Conservation (phyloP, 2,329 filamentous ascomycete species). For the Apiospora pterosperma region DNA sequence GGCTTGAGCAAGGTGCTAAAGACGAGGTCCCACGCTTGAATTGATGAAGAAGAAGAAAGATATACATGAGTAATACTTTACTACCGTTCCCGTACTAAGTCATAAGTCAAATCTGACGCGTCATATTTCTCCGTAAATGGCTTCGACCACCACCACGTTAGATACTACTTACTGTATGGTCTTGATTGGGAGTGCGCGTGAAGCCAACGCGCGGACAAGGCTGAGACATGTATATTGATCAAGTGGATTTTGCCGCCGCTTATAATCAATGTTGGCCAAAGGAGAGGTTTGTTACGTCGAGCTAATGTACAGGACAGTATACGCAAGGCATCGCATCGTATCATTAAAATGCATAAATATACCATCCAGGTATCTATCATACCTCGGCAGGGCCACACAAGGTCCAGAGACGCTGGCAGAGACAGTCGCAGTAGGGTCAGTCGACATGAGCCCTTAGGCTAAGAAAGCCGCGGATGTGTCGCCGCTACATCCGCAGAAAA, state of each 20-base stretch:
- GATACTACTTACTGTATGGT: too few species aligned
- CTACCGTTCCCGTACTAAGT: neutral
- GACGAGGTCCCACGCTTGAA: too few species aligned
- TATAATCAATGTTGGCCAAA: neutral
- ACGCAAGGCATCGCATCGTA: neutral
- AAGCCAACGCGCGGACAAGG: too few species aligned
- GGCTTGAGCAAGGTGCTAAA: neutral
- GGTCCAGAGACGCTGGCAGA: neutral
- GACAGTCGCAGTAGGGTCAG: too few species aligned
- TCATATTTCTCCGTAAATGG: too few species aligned
- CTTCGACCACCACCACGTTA: too few species aligned
- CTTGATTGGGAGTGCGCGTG: too few species aligned
- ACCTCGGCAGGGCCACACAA: neutral
- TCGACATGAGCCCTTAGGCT: neutral
- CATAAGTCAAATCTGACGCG: too few species aligned
- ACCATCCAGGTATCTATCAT: neutral
- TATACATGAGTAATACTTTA: neutral
- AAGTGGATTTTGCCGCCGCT: too few species aligned
- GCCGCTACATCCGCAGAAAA: neutral
- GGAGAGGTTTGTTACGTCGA: neutral
- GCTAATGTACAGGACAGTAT: neutral
- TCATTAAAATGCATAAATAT: neutral
- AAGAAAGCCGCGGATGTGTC: neutral
- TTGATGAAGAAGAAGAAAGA: too few species aligned
- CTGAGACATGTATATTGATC: too few species aligned